Base-by-base conservation (phyloP, 306 rosid species). In the Arachis stenosperma region DNA sequence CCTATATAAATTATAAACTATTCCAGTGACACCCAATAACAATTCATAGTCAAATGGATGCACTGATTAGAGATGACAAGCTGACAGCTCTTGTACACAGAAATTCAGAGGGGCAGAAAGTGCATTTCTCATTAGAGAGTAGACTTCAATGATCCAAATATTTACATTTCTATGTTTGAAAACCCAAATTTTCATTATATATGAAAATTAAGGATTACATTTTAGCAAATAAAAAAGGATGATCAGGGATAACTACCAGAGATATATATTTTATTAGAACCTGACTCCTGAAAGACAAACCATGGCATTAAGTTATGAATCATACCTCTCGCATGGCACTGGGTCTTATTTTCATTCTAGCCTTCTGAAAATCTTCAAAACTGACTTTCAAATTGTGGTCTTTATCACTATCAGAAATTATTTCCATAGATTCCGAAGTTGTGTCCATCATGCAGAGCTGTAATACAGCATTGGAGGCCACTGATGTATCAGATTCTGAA, bases 261-360 rank as follows among this genome's bases (percentile, higher is more conserved):
- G 27, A 22, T 22, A 62, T 72, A 56, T 7, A 67, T 4, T 64
- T 60, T 6, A 50, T 29, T 9, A 50, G 65, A 57, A 61, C 14
- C 54, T 56, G 63, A 60, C 61, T 72, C 47, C 27, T 36, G 40
- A 65, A 78, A 68, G 53, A 73, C 61, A 9, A 52, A 50, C 43
- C 54, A 69, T 7, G 22, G 17, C 30, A 79, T 64, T 39, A 52
- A 54, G 14, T 13, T 30, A 81, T 64, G 33, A 52, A 54, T 46
- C 79, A 75, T 85, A 93, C 98, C 96, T 93, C 98, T 79, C 97
- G 85, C 97, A 93, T 93, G 79, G 98, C 98, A 89, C 97, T 93
- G 64, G 97, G 98, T 67, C 94, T 82, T 74, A 91, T 90, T 89
- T 79, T 88, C 81, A 82, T 78, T 83, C 78, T 86, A 57, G 98